Conservation (phyloP, 805 yeast genomes). For the Sugiyamaella valdiviana region DNA sequence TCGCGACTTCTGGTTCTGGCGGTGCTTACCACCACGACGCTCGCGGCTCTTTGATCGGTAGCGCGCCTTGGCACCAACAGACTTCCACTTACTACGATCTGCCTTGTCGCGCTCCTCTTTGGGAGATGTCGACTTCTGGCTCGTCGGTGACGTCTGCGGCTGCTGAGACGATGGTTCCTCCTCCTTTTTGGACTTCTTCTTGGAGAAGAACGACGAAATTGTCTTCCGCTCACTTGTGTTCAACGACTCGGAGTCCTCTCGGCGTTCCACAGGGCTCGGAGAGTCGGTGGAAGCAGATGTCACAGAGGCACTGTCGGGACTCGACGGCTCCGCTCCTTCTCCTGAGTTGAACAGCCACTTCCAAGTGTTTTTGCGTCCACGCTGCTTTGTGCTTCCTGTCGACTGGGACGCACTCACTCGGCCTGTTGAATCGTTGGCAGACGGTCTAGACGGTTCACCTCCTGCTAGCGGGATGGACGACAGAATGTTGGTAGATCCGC, state of each 20-base stretch:
- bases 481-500: constrained; percentile 6
- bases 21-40: background rate
- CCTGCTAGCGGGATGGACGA: constrained; percentile 6
- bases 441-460: background rate
- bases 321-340: background rate
- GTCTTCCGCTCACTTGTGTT: constrained; percentile 13
- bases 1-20: background rate
- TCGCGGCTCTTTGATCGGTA: constrained; percentile 5
- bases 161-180: background rate
- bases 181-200: constrained; percentile 17
- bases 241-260: background rate
- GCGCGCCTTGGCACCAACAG: background rate
- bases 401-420: constrained; percentile 1
- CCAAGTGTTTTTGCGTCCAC: constrained; percentile 9
- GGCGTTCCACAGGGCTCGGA: background rate
- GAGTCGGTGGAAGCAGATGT: constrained; percentile 3
- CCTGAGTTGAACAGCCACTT: constrained; percentile 11
- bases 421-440: background rate
- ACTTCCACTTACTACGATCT: constrained; percentile 2
- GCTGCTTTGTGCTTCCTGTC: background rate
- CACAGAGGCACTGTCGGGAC: background rate
- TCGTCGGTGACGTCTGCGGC: background rate
- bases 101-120: constrained; percentile 3
- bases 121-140: constrained; percentile 7
- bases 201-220: constrained; percentile 16